Evolutionary conservation across 2,329 filamentous ascomycete genomes (phyloP).

Genomic region (Aspergillus sojae): DNA sequence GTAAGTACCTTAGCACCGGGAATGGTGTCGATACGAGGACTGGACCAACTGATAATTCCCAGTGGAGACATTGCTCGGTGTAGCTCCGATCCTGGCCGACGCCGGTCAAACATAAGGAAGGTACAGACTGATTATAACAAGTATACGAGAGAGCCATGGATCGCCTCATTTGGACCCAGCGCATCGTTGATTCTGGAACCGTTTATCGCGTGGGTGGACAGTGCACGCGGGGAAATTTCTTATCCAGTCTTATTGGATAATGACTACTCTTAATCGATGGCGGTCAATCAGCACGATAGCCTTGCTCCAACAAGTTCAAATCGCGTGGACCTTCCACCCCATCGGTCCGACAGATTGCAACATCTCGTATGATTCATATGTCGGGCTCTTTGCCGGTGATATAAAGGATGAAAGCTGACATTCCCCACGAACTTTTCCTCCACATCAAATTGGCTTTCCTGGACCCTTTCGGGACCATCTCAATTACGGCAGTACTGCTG

Average conservation of each 20-base stretch:
- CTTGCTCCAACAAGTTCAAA: background rate
- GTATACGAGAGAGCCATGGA: background rate
- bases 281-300: slow-evolving; percentile 3
- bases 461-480: background rate
- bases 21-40: background rate
- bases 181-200: background rate
- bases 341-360: background rate
- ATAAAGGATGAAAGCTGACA: background rate
- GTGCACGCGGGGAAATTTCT: slow-evolving; percentile 8
- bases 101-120: background rate
- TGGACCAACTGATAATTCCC: background rate
- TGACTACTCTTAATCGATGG: background rate
- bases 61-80: background rate
- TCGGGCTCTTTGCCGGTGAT: background rate
- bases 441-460: background rate
- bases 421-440: background rate
- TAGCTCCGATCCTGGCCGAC: background rate
- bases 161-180: background rate
- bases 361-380: background rate
- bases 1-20: no score
- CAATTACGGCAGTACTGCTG: background rate
- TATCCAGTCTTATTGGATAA: slow-evolving; percentile 8
- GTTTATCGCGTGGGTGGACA: background rate
- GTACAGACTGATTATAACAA: background rate
- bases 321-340: slow-evolving; percentile 16